Conservation (phyloP, 768 basidiomycete genomes). For the Porpolomopsis calyptriformis region DNA sequence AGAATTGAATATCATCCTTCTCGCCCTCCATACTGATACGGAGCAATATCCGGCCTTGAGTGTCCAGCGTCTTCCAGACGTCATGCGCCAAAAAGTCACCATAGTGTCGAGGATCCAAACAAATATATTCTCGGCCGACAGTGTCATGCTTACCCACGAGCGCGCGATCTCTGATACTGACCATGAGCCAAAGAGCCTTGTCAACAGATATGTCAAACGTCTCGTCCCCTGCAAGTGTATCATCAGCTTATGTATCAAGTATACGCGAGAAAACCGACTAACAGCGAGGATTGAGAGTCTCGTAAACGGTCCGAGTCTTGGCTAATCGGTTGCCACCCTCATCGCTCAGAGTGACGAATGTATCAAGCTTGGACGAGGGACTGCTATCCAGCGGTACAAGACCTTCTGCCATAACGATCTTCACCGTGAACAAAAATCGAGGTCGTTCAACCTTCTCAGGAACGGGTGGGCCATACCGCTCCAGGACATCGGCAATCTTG, state of each 20-base stretch:
- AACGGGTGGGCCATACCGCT: constrained; percentile 50
- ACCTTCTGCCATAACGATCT: constrained; percentile 85
- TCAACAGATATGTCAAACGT: constrained; percentile 92
- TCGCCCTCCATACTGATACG: constrained; percentile 98
- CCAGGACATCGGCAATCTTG: constrained; percentile 58
- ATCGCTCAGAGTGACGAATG: constrained; percentile 91
- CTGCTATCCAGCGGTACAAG: constrained; percentile 68
- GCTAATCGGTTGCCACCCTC: constrained; percentile 81
- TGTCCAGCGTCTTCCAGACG: constrained; percentile 84
- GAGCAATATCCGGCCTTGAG: constrained; percentile 71
- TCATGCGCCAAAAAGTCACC: constrained; percentile 87
- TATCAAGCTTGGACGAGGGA: constrained; percentile 75
- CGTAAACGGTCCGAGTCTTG: constrained; percentile 94
- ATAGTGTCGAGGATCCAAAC: constrained; percentile 80
- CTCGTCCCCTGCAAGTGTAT: constrained; percentile 69
- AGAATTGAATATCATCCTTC: constrained; percentile 96
- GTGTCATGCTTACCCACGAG: constrained; percentile 89
- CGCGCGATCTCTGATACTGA: constrained; percentile 84
- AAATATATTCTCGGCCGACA: constrained; percentile 84
- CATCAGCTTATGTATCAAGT: constrained; percentile 7
- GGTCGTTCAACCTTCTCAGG: constrained; percentile 59
- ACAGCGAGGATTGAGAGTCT: constrained; percentile 85
- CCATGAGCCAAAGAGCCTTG: constrained; percentile 93
- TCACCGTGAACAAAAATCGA: constrained; percentile 84
- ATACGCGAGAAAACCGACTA: constrained; percentile 21